Base-by-base conservation (phyloP, 306 rosid genomes). In the Fagus crenata region DNA sequence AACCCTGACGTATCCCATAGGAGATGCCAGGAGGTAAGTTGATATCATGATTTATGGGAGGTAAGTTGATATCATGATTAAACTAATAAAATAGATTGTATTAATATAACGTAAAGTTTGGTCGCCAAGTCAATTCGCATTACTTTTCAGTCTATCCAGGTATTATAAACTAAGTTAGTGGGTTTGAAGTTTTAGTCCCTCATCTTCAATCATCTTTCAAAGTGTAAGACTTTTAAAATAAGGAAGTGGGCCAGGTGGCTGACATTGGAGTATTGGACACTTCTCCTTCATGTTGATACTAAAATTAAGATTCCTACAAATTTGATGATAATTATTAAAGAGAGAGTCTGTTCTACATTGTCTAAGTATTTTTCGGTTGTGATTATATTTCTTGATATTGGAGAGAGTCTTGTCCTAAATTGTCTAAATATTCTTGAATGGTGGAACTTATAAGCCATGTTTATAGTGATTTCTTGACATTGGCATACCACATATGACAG, bases 111-210 rank as follows among this genome's bases (percentile, higher is more conserved):
- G 49, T 8, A 35, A 22, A 22, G 5, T 22, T 41, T 46, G 28
- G 56, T 53, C n/a, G 36, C 69, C 40, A n/a, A 8, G 69, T 53
- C 65, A 56, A 32, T 73, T 53, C 36, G n/a, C 28, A 61, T 61
- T 18, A 22, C 56, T 41, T 54, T 60, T 1, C 7, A 8, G 55
- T 17, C 80, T 37, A 15, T 7, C 11, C 49, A 49, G 36, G 6
- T 4, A 17, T 6, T 53, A 4, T 9, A 41, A 32, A 39, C 4
- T 41, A 33, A 14, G 60, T 14, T 32, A 61, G 81, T 81, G 81
- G 72, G 78, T 77, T 71, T 79, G 68, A 72, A 53, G 54, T 36
- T 63, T 15, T 63, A 56, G 4, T 53, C 60, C 32, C 15, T 8
- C 1, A 7, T 15, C 53, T 67, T 7, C 28, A 31, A 18, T 7